phyloP scores from a whole-genome alignment of 2,329 filamentous ascomycete species.

The Lasiodiplodia gonubiensis region DNA sequence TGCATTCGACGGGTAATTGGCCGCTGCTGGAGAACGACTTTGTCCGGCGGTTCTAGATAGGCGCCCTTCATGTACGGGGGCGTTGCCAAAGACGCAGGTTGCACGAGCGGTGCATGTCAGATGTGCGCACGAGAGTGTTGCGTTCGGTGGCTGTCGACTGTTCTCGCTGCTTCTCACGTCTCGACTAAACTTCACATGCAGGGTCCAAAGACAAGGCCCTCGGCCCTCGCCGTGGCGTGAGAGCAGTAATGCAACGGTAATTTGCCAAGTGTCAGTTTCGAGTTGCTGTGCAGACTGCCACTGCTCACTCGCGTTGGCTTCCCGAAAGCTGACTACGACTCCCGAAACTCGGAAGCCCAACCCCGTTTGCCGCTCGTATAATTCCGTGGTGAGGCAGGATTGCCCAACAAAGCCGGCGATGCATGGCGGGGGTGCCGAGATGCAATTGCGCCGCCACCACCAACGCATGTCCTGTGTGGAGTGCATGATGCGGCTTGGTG shows the following conservation, averaged over 20 bases:
- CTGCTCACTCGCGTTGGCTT: slow-evolving; percentile 1
- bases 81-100: neutral
- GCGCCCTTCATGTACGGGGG: slow-evolving; percentile 2
- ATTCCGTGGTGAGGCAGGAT: neutral
- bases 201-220: neutral
- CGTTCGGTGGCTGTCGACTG: neutral
- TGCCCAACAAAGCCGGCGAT: slow-evolving; percentile 8
- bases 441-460: slow-evolving; percentile 5
- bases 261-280: slow-evolving; percentile 1
- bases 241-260: slow-evolving; percentile 9
- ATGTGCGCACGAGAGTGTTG: neutral
- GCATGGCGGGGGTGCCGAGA: neutral
- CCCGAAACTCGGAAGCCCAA: neutral
- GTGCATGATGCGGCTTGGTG: neutral
- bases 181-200: slow-evolving; percentile 10
- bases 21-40: neutral
- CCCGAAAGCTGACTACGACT: slow-evolving; percentile 15
- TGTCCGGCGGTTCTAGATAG: neutral
- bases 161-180: neutral
- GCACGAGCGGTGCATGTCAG: neutral
- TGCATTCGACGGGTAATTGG: slow-evolving; percentile 1
- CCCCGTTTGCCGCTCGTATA: slow-evolving; percentile 1
- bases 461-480: slow-evolving; percentile 4
- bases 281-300: slow-evolving; percentile 1
- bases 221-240: slow-evolving; percentile 4